Conservation (phyloP, 768 basidiomycete genomes). For the Lentinula sp. region DNA sequence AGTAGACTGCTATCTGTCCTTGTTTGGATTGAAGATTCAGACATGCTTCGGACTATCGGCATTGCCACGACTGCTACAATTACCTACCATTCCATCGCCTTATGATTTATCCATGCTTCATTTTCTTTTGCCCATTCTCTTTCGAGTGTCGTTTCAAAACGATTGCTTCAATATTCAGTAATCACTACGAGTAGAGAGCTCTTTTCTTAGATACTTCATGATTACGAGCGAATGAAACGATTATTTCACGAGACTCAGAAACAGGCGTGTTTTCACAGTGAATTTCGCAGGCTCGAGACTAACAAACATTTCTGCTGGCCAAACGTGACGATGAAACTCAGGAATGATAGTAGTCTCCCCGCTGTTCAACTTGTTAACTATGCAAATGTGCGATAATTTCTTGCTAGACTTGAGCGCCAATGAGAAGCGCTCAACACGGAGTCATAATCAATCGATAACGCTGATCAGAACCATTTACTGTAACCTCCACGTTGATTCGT, state of each 20-base stretch:
- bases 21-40: not conserved
- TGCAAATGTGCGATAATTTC: no score
- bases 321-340: no score
- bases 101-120: constrained; percentile 4
- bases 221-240: constrained; percentile 5
- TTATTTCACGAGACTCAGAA: not conserved
- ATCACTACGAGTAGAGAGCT: constrained; percentile 4
- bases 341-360: no score
- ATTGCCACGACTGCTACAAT: not conserved
- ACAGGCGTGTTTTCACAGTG: no score
- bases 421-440: not conserved
- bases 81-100: not conserved
- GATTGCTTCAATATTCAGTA: not conserved
- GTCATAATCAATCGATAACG: not conserved
- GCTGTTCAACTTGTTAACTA: no score
- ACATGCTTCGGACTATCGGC: not conserved
- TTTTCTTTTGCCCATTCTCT: not conserved
- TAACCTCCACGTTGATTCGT: not conserved
- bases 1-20: constrained; percentile 2
- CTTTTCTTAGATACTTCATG: constrained; percentile 1
- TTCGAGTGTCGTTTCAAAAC: not conserved
- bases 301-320: no score
- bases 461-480: no score
- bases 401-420: no score
- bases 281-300: no score